Evolutionary conservation across 2,329 filamentous ascomycete genomes (phyloP), one percentile per base, ranked within the genome.

Genomic region (Xylariaceae sp.): DNA sequence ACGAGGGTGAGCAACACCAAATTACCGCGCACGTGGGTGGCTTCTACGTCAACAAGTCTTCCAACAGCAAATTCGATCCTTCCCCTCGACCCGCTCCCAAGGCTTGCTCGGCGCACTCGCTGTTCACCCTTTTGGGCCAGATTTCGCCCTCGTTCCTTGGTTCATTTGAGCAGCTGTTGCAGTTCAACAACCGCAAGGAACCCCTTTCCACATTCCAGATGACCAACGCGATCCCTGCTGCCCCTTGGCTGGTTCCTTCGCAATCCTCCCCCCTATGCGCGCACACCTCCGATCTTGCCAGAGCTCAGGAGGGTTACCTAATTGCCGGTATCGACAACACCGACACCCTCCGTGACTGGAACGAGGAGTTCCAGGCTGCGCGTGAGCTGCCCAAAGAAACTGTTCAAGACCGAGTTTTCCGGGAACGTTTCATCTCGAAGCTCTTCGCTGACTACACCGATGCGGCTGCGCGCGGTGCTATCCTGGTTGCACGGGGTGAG

Each of bases 381-480:
- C 88, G 91, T 69, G 94, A 99, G 74, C 82, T 99, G 64, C 92
- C 93, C 39, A 93, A 92, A 71, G 93, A 97, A 65, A 91, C 87
- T 6, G 89, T 99, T 9, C 93, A 97, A 74, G 94, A 99, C 72
- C 87, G 93, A 56, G 92, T 99, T 15, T 97, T 97, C 82, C 85
- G 94, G 35, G 94, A 99, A 75, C 87, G 94, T 37, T 81, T 99
- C 57, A 89, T 94, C 6, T 94, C 92, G 13, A 99, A 99, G 78
- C 84, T 99, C 1, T 97, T 96, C 72, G 94, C 94, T 9, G 94
- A 99, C 74, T 99, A 97, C 76, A 96, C 93, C 64, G 94, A 99
- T 72, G 93, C 94, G 51, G 94, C 95, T 58, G 89, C 92, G 47
- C 87, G 91, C 62, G 94, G 94, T 63, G 93, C 94, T 37, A 89